phyloP scores from a whole-genome alignment of 306 rosid genomes.

The Canavalia gladiata region DNA sequence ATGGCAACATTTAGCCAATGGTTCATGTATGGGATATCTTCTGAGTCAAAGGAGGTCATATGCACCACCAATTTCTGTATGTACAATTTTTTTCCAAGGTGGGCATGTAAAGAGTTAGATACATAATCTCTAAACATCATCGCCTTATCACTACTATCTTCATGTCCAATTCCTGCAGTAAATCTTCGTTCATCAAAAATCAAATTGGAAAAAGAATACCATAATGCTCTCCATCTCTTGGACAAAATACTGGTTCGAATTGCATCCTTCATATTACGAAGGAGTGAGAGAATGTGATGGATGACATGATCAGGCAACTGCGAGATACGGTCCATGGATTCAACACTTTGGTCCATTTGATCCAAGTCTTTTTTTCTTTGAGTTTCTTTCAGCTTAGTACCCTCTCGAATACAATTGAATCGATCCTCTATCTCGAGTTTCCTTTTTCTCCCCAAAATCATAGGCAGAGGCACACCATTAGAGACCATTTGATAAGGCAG shows the following conservation, averaged over 20 bases:
- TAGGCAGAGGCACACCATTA: neutral
- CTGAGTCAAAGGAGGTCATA: slow-evolving; percentile 38
- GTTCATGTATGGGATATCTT: slow-evolving; percentile 19
- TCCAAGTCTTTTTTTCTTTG: neutral
- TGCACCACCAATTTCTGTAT: slow-evolving; percentile 50
- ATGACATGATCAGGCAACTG: slow-evolving; percentile 61
- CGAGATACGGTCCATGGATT: slow-evolving; percentile 45
- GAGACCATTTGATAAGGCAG: slow-evolving; percentile 38
- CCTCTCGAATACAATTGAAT: neutral
- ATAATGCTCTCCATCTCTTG: slow-evolving; percentile 63
- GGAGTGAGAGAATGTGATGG: slow-evolving; percentile 59
- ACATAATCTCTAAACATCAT: slow-evolving; percentile 44
- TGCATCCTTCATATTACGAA: slow-evolving; percentile 53
- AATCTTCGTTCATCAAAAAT: slow-evolving; percentile 54
- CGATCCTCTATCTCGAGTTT: slow-evolving; percentile 14
- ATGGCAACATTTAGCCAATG: slow-evolving; percentile 42
- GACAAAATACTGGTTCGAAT: slow-evolving; percentile 66
- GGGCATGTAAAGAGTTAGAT: slow-evolving; percentile 19
- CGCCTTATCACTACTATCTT: slow-evolving; percentile 7
- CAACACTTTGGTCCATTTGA: slow-evolving; percentile 24
- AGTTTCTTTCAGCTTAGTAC: slow-evolving; percentile 24
- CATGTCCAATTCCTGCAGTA: slow-evolving; percentile 28
- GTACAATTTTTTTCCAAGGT: neutral
- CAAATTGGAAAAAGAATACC: slow-evolving; percentile 62
- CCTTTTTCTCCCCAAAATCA: slow-evolving; percentile 10